Percentiles rank a stretch among this genome's conserved stretches.
phyloP scores from a whole-genome alignment of 2,329 filamentous ascomycete species.

The Tolypocladium endophyticum region DNA sequence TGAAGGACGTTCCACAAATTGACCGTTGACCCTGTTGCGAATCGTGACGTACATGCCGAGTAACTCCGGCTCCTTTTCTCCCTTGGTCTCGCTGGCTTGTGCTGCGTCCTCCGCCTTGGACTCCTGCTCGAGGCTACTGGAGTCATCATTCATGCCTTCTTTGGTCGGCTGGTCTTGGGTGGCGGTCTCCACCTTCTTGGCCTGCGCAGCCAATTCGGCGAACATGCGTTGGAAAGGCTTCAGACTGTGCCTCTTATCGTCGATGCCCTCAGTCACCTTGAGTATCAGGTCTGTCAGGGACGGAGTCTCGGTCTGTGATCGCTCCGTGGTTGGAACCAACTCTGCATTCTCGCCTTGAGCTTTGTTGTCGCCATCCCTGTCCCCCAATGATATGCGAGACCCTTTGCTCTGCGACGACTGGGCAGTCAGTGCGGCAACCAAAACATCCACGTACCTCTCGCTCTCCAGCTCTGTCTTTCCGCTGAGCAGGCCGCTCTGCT shows the following conservation, averaged over 20 bases:
- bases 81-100: not conserved
- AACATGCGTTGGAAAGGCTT: slow-evolving; percentile 41
- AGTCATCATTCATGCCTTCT: not conserved
- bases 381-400: slow-evolving; percentile 5
- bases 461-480: slow-evolving; percentile 34
- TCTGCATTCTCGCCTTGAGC: not conserved
- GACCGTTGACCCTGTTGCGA: slow-evolving; percentile 61
- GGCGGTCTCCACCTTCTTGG: slow-evolving; percentile 10
- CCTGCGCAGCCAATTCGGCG: slow-evolving; percentile 32
- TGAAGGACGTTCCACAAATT: slow-evolving; percentile 49
- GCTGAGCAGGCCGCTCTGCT: slow-evolving; percentile 41
- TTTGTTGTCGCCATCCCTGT: slow-evolving; percentile 5
- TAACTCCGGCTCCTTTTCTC: not conserved
- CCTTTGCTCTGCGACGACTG: slow-evolving; percentile 17
- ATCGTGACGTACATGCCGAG: slow-evolving; percentile 63
- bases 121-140: not conserved
- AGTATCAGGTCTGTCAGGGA: slow-evolving; percentile 40
- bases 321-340: not conserved
- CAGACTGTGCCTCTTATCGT: slow-evolving; percentile 28
- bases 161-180: not conserved
- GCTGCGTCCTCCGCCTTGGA: not conserved
- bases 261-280: slow-evolving; percentile 35
- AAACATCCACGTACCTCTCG: slow-evolving; percentile 35
- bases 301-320: slow-evolving; percentile 6
- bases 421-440: slow-evolving; percentile 36